Evolutionary conservation across 768 basidiomycete genomes (phyloP), one percentile per base, ranked within the genome.

Genomic region (Phylloporus rhodoxanthus): DNA sequence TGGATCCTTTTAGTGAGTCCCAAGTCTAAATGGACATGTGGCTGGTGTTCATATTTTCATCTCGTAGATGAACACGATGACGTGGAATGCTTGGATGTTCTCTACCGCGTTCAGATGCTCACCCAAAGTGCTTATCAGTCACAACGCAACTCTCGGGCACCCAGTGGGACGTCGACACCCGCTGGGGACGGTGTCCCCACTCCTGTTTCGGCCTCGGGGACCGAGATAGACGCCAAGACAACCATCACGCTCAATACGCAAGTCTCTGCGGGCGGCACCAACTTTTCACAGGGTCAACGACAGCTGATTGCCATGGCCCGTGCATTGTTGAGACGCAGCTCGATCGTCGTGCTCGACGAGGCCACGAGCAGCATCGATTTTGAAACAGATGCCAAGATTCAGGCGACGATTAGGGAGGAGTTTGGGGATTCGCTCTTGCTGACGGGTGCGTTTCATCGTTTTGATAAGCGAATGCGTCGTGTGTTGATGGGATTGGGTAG

Each of bases 251-350:
- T 95, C 4, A 81, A 88, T 17, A 88, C 85, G 0, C 81, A 85
- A 52, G 85, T 95, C 8, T 89, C 89, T 1, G 76, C 88, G 1
- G 91, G 91, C 0, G 92, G 92, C 0, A 75, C 82, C 26, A 95
- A 96, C 70, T 94, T 96, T 67, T 93, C 89, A 1, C 89, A 92
- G 51, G 93, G 94, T 9, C 92, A 97, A 62, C 68, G 91, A 9
- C 93, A 97, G 59, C 70, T 91, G 14, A 86, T 92, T 46, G 85
- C 88, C 1, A 85, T 91, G 85, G 90, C 89, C 0, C 77, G 90
- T 5, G 88, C 90, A 0, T 70, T 91, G 19, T 71, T 91, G 26
- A 72, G 87, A 15, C 76, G 79, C 7, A 87, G 82, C 59, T 70
- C 82, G 11, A 80, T 91, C 55, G 82, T 91, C 44, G 78, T 91